Percentiles rank a stretch among this genome's conserved stretches.
Evolutionary conservation across 768 basidiomycete genomes (phyloP).

Genomic region (Termitomyces sp.): DNA sequence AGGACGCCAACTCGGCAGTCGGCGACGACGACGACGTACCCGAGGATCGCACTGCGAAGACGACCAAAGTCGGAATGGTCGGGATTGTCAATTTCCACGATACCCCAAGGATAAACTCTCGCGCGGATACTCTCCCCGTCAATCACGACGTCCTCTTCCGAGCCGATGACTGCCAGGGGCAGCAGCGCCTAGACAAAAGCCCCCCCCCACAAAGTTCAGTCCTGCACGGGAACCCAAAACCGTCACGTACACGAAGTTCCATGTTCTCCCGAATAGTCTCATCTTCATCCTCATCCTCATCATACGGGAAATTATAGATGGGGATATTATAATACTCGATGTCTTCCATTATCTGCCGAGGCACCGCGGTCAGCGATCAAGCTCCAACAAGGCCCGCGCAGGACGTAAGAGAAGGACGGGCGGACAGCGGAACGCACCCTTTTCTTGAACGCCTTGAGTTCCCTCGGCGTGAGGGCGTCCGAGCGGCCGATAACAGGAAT

Average conservation of each 20-base stretch:
- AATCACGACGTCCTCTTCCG: conserved; percentile 81
- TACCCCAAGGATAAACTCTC: conserved; percentile 87
- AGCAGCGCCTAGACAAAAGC: conserved; percentile 43
- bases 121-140: conserved; percentile 76
- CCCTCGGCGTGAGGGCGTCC: conserved; percentile 78
- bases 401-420: conserved; percentile 11
- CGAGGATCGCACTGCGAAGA: conserved; percentile 73
- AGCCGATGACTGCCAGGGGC: conserved; percentile 86
- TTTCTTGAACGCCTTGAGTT: conserved; percentile 83
- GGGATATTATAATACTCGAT: conserved; percentile 88
- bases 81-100: conserved; percentile 89
- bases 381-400: neutral
- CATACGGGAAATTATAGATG: conserved; percentile 93
- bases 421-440: conserved; percentile 34
- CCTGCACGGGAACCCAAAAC: neutral
- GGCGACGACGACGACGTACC: conserved; percentile 31
- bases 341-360: conserved; percentile 80
- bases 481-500: conserved; percentile 89
- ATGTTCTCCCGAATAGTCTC: conserved; percentile 87
- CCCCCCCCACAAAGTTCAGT: neutral
- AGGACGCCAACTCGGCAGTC: conserved; percentile 5
- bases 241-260: conserved; percentile 63
- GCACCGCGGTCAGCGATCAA: conserved; percentile 11
- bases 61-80: conserved; percentile 84
- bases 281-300: conserved; percentile 90